Base-by-base conservation (phyloP, 768 basidiomycete species). In the Gloeophyllum trabeum region DNA sequence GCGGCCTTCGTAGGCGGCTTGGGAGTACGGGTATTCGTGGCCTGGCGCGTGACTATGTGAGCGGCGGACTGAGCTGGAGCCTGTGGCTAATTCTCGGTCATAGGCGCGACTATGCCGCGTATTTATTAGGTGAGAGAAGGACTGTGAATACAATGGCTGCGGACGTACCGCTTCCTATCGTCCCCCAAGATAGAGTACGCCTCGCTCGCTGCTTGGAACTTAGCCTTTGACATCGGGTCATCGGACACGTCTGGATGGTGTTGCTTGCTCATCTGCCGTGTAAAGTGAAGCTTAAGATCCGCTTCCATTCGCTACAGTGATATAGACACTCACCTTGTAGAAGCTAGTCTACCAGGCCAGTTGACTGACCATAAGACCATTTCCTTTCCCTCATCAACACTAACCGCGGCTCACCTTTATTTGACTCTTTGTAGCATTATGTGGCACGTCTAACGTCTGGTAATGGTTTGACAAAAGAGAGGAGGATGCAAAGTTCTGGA, bases 121-220 rank as follows among this genome's bases (percentile, higher is more conserved):
- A 19, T 20, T 24, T 32, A 13, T 37, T 43, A 20, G 24, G 16
- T 12, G 10, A 21, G 19, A 24, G 20, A 14, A 13, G 18, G 18
- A n/a, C 20, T 14, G 20, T 5, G 5, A 30, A 23, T n/a, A 16
- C 4, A 12, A 7, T 1, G 10, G 6, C 23, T n/a, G 28, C 4
- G 5, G 4, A 43, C 62, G 34, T 39, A 67, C 71, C 69, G 60
- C 51, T 64, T 62, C 36, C 70, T 55, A 41, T 70, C 68, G 38
- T 73, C 62, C 5, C 66, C 63, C 5, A 73, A 55, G 16, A 70
- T 46, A 1, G 63, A 54, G 35, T 71, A 73, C 2, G 71, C 71
- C 39, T 71, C 72, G 47, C 67, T 71, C 39, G 69, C 61, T 0
- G 56, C 61, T 39, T 66, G 66, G 43, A 70, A 73, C 39, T 55